Evolutionary conservation across 164 flowering plant genomes (phyloP), one percentile per base, ranked within the genome.

Genomic region (Liriodendron chinense): DNA sequence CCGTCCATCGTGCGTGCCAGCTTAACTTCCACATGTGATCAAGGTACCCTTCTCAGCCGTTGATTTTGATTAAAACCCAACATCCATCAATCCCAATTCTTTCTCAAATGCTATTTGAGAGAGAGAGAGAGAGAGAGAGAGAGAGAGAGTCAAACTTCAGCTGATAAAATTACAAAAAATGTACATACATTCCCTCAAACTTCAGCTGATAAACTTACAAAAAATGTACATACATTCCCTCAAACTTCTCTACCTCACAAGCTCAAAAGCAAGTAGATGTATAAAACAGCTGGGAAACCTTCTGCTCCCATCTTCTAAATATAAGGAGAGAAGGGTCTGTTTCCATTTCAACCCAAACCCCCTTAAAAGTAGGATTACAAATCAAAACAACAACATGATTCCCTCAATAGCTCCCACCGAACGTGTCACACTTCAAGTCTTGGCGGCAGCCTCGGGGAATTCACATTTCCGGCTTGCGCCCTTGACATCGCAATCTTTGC

Each of bases 401-500:
- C 24, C 47, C 14, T 34, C 43, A 4, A 43, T 12, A 9, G 24
- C 47, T 3, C n/a, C 13, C 9, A 23, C 43, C 3, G 24, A 20
- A 25, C 47, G 5, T 47, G 63, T 48, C 47, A 74, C 2, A 74
- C 76, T 48, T 24, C 76, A 24, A 43, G 13, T 48, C 21, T 14
- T 47, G 49, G 72, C 34, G 77, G 53, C 21, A 12, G 50, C 63
- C n/a, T 25, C 24, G 48, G 10, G 26, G 70, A 34, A 13, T 23
- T 22, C 16, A 7, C 1, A 53, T 53, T 53, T 34, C 43, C 43
- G 24, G 24, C 56, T 24, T n/a, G 70, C 53, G 72, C 65, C 74
- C 87, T 79, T 14, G 85, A 78, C 20, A 74, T 77, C 48, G 80
- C 81, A 34, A 89, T 83, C 85, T 84, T 92, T 3, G 80, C 90